Conservation (phyloP, 495 filamentous ascomycete genomes). For the Annulohypoxylon stygium region DNA sequence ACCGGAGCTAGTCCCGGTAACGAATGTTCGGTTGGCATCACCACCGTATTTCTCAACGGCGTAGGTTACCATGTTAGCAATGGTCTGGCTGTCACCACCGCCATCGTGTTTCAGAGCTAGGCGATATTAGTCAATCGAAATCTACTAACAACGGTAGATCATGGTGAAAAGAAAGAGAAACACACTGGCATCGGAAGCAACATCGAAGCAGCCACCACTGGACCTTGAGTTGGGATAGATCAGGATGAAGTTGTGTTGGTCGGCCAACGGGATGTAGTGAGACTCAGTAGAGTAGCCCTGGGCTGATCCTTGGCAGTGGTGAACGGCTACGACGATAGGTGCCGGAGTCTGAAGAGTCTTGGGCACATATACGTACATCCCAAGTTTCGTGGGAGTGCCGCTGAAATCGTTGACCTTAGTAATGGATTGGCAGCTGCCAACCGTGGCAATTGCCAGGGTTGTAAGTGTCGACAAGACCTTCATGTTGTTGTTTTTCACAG, state of each 20-base stretch:
- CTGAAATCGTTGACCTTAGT: conserved; percentile 59
- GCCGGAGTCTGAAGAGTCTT: conserved; percentile 63
- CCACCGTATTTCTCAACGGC: conserved; percentile 63
- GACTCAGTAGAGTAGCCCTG: conserved; percentile 62
- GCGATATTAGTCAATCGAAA: background rate
- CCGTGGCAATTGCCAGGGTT: conserved; percentile 49
- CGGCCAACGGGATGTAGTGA: conserved; percentile 54
- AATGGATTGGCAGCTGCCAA: conserved; percentile 52
- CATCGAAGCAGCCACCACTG: conserved; percentile 52
- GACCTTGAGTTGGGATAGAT: conserved; percentile 57
- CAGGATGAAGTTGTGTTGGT: conserved; percentile 45
- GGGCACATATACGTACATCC: conserved; percentile 71
- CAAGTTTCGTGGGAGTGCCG: conserved; percentile 58
- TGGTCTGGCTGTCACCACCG: conserved; percentile 68
- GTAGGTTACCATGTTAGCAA: conserved; percentile 71
- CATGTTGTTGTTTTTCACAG: conserved; percentile 47
- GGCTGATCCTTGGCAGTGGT: conserved; percentile 68
- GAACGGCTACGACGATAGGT: conserved; percentile 68
- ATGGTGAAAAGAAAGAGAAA: background rate
- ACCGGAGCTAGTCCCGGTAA: conserved; percentile 66
- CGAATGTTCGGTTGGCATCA: conserved; percentile 63
- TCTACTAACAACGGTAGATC: conserved; percentile 20
- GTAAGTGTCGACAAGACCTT: conserved; percentile 52
- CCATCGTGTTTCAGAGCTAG: conserved; percentile 67
- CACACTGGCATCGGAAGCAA: conserved; percentile 51